Conservation (phyloP, 306 rosid species). For the Castanea sativa region DNA sequence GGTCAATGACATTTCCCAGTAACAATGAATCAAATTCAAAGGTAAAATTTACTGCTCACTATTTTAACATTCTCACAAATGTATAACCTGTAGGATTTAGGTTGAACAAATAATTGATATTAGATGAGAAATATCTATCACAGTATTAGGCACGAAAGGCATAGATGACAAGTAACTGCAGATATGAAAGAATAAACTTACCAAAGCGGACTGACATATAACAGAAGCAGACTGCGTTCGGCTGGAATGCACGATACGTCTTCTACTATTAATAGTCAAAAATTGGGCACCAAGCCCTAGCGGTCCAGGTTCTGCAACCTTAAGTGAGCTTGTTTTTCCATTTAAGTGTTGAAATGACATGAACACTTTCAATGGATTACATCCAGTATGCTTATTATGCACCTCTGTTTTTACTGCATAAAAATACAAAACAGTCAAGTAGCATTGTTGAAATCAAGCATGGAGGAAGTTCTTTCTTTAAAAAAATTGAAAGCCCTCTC, state of each 20-base stretch:
- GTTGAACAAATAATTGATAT: not conserved
- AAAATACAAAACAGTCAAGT: not conserved
- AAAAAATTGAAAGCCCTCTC: no score
- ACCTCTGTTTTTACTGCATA: conserved; percentile 11
- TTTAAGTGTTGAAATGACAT: not conserved
- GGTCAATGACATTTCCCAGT: no score
- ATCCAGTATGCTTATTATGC: not conserved
- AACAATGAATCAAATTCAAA: not conserved
- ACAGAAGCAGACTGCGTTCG: conserved; percentile 27
- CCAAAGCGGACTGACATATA: conserved; percentile 44
- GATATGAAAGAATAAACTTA: conserved; percentile 17
- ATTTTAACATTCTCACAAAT: not conserved
- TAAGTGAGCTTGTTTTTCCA: not conserved
- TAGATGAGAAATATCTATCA: not conserved
- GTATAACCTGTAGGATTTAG: not conserved
- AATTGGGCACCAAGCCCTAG: conserved; percentile 6
- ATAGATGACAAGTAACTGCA: not conserved
- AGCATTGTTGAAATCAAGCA: not conserved
- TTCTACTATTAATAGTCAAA: conserved; percentile 9
- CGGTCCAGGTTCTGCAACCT: conserved; percentile 13
- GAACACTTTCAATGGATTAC: conserved; percentile 6
- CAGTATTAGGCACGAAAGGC: not conserved
- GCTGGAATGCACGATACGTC: conserved; percentile 6
- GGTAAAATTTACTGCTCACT: not conserved
- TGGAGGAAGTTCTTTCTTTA: no score